Conservation (phyloP, 345 rosid genomes). For the Bruguiera gymnorhiza region DNA sequence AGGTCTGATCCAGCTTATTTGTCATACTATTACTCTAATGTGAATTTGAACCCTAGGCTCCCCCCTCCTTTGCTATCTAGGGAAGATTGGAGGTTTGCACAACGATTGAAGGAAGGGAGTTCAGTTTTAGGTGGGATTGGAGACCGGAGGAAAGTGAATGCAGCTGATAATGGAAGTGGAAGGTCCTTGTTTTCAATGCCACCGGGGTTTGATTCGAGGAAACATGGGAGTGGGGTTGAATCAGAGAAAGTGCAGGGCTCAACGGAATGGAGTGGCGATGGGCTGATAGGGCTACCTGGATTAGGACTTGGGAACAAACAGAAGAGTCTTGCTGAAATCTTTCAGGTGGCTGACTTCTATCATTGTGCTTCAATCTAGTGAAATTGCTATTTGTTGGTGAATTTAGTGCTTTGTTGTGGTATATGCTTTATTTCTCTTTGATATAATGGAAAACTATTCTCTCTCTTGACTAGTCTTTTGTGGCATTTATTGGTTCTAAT, state of each 20-base stretch:
- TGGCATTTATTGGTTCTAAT: neutral
- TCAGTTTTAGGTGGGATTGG: conserved; percentile 66
- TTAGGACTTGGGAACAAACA: conserved; percentile 66
- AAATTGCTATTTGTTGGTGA: conserved; percentile 3
- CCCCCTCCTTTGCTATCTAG: conserved; percentile 86
- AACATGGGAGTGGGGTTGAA: conserved; percentile 47
- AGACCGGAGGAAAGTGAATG: conserved; percentile 57
- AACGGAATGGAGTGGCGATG: conserved; percentile 75
- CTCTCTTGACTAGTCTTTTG: conserved; percentile 7
- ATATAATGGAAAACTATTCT: neutral
- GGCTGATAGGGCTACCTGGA: conserved; percentile 71
- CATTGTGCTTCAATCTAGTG: neutral
- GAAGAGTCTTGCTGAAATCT: conserved; percentile 69
- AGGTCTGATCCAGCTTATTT: conserved; percentile 81
- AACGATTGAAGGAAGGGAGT: conserved; percentile 63
- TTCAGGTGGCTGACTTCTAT: conserved; percentile 55
- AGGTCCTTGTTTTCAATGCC: conserved; percentile 68
- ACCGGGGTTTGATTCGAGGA: conserved; percentile 72
- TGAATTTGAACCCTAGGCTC: conserved; percentile 83
- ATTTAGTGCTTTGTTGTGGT: neutral
- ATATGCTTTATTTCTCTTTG: conserved; percentile 6
- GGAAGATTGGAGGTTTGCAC: conserved; percentile 83
- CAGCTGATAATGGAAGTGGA: conserved; percentile 41
- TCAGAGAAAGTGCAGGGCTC: conserved; percentile 40
- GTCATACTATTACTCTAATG: conserved; percentile 66